phyloP scores from a whole-genome alignment of 495 filamentous ascomycete species.

The Aspergillus leporis region DNA sequence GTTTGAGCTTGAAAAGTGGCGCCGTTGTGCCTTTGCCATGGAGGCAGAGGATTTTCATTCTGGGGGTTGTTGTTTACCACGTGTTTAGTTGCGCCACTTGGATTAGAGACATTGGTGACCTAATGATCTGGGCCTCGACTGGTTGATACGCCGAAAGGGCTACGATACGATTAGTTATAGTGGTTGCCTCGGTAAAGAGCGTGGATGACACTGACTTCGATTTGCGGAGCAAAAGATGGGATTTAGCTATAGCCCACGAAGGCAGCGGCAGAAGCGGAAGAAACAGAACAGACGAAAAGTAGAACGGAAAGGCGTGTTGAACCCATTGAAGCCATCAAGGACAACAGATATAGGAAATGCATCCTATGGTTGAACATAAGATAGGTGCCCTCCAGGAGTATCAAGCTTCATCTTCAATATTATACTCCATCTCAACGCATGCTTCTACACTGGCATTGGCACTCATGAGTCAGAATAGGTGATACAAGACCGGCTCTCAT shows the following conservation, averaged over 20 bases:
- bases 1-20: constrained; percentile 60
- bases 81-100: too few species aligned
- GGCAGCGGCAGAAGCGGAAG: too few species aligned
- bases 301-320: constrained; percentile 6
- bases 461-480: constrained; percentile 28
- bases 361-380: constrained; percentile 16
- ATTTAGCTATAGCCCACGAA: too few species aligned
- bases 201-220: too few species aligned
- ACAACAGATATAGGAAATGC: neutral
- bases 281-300: too few species aligned
- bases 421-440: constrained; percentile 37
- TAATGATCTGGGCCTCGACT: too few species aligned
- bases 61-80: too few species aligned
- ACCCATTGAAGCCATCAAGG: neutral
- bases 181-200: too few species aligned
- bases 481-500: constrained; percentile 26
- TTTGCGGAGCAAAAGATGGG: too few species aligned
- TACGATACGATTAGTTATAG: too few species aligned
- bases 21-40: constrained; percentile 62
- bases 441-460: constrained; percentile 38
- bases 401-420: neutral
- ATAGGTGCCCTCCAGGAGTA: neutral
- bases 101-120: too few species aligned
- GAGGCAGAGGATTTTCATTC: constrained; percentile 62
- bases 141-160: too few species aligned